Base-by-base conservation (phyloP, 768 basidiomycete species). In the Amylocystis lapponica region DNA sequence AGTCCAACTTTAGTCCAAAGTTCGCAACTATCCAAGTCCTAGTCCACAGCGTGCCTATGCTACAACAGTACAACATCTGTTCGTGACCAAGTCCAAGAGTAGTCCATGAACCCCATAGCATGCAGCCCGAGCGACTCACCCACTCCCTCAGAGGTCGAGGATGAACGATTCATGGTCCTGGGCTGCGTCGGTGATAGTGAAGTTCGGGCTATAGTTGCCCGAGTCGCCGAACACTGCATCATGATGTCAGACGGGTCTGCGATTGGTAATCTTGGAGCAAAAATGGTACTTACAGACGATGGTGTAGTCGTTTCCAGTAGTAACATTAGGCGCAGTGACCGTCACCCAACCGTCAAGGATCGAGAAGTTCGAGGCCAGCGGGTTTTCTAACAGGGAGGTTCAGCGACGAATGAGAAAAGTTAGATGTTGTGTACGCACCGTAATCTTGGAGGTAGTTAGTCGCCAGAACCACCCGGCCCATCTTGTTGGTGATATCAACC, bases 181-280 rank as follows among this genome's bases (percentile, higher is more conserved):
- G n/a, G 36, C 36, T 9, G 20, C 17, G 36, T 37, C 25, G 8
- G 43, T 39, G 47, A 72, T 63, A 19, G 54, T 58, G 58, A 72
- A 72, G 22, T 46, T 41, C 1, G 62, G 59, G 49, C 70, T 71
- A 41, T 54, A 55, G 52, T 74, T 66, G 25, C 70, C 71, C 27
- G 73, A 74, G 51, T 73, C 70, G 17, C 73, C 72, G 42, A 71
- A 71, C 32, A 74, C 73, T 72, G 35, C 16, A 13, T 13, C n/a
- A 29, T 11, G 36, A 38, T 13, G 19, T 10, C 19, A 34, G n/a
- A 27, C 38, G 17, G 22, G 5, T 4, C 10, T 36, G 23, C 13
- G 14, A 31, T 16, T 31, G 27, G n/a, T 11, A 31, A n/a, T 5
- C 14, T 17, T 36, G 14, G n/a, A n/a, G n/a, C n/a, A 10, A 27